A percentile compares a stretch with the other conserved stretches of the same genome.
phyloP scores from a whole-genome alignment of 495 filamentous ascomycete genomes.

The Penicillium egyptiacum region DNA sequence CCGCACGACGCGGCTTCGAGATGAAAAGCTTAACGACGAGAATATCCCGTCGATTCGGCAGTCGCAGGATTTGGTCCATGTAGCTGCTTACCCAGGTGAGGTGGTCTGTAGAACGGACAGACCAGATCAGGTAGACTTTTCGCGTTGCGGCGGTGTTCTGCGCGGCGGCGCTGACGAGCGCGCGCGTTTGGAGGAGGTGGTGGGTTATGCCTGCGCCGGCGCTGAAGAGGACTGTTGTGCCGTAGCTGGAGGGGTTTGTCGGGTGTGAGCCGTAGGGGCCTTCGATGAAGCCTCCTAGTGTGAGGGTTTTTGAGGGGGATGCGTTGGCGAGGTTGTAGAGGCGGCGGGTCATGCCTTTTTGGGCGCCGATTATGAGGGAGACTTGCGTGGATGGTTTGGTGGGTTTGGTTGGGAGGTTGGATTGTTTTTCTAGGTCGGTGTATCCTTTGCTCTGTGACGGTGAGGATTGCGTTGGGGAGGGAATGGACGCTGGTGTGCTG shows the following conservation, averaged over 20 bases:
- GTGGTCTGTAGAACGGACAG: constrained; percentile 82
- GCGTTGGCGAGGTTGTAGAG: constrained; percentile 68
- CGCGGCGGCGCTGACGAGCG: constrained; percentile 67
- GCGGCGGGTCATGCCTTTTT: constrained; percentile 78
- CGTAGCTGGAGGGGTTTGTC: constrained; percentile 71
- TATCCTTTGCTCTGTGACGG: background rate
- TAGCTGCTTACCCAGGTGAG: constrained; percentile 90
- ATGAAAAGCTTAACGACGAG: constrained; percentile 87
- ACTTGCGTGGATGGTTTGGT: constrained; percentile 54
- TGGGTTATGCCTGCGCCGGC: constrained; percentile 89
- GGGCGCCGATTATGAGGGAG: constrained; percentile 75
- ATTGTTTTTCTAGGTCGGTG: constrained; percentile 43
- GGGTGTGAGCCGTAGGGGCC: constrained; percentile 75
- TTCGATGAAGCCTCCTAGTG: constrained; percentile 67
- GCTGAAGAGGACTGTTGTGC: constrained; percentile 82
- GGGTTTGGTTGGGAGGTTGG: constrained; percentile 24
- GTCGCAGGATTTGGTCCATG: constrained; percentile 91
- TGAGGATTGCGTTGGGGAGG: background rate
- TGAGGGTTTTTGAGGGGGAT: constrained; percentile 57
- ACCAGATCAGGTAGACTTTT: constrained; percentile 84
- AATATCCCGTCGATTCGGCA: constrained; percentile 78
- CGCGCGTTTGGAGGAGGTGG: constrained; percentile 73
- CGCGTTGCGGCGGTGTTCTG: constrained; percentile 73
- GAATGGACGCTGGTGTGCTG: constrained; percentile 12
- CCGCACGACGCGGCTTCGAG: constrained; percentile 61